Conservation (phyloP, 768 basidiomycete species). For the Termitomyces sp. region DNA sequence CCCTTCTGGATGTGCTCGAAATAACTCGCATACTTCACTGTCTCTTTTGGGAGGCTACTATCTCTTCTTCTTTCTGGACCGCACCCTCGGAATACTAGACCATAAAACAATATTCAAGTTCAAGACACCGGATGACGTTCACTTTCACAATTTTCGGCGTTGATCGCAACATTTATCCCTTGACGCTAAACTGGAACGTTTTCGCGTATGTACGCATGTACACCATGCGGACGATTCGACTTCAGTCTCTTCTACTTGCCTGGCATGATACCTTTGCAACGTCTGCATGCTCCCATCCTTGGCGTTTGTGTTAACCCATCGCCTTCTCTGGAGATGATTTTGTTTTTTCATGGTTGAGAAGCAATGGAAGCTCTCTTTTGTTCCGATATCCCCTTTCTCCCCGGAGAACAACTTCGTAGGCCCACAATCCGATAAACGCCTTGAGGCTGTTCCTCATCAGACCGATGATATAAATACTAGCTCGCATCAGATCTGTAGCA, state of each 20-base stretch:
- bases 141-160: not conserved
- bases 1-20: not conserved
- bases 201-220: no score
- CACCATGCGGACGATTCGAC: not conserved
- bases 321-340: no score
- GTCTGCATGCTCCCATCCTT: not conserved
- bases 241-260: not conserved
- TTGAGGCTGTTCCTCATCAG: not conserved
- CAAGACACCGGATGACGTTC: no score
- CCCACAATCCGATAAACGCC: not conserved
- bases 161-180: conserved; percentile 8
- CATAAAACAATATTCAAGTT: not conserved
- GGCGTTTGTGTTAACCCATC: not conserved
- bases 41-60: not conserved
- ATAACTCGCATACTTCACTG: not conserved
- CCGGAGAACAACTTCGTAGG: not conserved
- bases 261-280: not conserved
- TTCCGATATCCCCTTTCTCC: not conserved
- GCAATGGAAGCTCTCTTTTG: not conserved
- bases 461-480: not conserved
- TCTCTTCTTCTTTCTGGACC: not conserved
- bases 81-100: no score
- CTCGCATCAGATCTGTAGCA: not conserved
- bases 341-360: not conserved
- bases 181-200: not conserved